Evolutionary conservation across 2,329 filamentous ascomycete genomes (phyloP).

Genomic region (Stachybotrys chartarum): DNA sequence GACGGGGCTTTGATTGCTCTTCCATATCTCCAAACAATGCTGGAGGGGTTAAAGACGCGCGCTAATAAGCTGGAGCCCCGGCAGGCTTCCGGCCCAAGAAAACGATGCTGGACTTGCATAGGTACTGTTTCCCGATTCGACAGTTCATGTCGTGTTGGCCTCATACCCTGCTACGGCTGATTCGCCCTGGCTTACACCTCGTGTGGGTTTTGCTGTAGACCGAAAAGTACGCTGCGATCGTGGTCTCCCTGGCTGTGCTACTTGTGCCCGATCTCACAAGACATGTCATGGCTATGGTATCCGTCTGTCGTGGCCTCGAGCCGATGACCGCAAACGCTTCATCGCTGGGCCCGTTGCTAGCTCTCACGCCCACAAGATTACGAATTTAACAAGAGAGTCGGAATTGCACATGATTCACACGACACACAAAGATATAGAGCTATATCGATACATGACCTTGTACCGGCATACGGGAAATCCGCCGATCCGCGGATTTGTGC

Average conservation of each 20-base stretch:
- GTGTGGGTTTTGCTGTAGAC: background rate
- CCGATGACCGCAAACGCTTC: background rate
- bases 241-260: background rate
- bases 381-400: background rate
- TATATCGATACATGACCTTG: background rate
- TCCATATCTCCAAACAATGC: too few species aligned
- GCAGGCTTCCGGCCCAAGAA: background rate
- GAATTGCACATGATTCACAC: background rate
- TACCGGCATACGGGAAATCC: background rate
- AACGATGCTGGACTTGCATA: background rate
- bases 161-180: background rate
- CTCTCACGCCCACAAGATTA: background rate
- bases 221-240: constrained; percentile 2
- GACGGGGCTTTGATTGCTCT: background rate
- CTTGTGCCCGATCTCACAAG: background rate
- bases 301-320: constrained; percentile 4
- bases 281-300: constrained; percentile 3
- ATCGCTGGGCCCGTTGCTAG: background rate
- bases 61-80: too few species aligned
- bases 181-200: background rate
- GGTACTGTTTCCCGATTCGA: background rate
- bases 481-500: background rate
- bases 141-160: background rate
- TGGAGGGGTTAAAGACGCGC: too few species aligned
- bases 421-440: background rate